These are phyloP conservation scores for Agaricus subrufescens DNA, from an alignment of 768 basidiomycete genomes.

Conservation along the genomic window DNA sequence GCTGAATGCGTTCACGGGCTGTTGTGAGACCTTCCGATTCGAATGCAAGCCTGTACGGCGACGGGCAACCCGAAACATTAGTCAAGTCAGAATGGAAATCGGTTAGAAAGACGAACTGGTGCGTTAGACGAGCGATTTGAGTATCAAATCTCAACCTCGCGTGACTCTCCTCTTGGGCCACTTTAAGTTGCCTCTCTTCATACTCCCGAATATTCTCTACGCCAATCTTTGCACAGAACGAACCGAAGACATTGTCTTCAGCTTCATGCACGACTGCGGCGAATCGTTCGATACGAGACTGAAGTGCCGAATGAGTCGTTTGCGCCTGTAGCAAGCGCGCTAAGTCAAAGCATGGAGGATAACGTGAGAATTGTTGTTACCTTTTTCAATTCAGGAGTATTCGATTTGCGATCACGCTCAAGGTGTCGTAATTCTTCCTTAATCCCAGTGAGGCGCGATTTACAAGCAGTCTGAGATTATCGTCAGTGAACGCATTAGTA, in stretches of 20 bases:
- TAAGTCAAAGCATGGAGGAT: too few species aligned
- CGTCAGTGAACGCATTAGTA: not conserved
- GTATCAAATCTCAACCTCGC: constrained; percentile 79
- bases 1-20: constrained; percentile 57
- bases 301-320: constrained; percentile 44
- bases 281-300: constrained; percentile 51
- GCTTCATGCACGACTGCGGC: constrained; percentile 61
- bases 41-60: constrained; percentile 60
- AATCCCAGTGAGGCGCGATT: constrained; percentile 69
- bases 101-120: constrained; percentile 55
- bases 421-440: constrained; percentile 83
- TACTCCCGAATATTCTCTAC: constrained; percentile 87
- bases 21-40: constrained; percentile 70
- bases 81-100: not conserved
- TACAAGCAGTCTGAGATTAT: constrained; percentile 64
- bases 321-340: constrained; percentile 38
- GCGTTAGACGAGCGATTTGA: constrained; percentile 79
- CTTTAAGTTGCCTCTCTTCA: constrained; percentile 85
- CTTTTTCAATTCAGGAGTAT: constrained; percentile 68
- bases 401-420: constrained; percentile 62
- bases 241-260: constrained; percentile 73
- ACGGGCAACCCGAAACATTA: not conserved
- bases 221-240: constrained; percentile 77
- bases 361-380: constrained; percentile 25
- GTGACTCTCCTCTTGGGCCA: constrained; percentile 85